phyloP scores from a whole-genome alignment of 2,329 filamentous ascomycete genomes.

The Clarireedia monteithiana region DNA sequence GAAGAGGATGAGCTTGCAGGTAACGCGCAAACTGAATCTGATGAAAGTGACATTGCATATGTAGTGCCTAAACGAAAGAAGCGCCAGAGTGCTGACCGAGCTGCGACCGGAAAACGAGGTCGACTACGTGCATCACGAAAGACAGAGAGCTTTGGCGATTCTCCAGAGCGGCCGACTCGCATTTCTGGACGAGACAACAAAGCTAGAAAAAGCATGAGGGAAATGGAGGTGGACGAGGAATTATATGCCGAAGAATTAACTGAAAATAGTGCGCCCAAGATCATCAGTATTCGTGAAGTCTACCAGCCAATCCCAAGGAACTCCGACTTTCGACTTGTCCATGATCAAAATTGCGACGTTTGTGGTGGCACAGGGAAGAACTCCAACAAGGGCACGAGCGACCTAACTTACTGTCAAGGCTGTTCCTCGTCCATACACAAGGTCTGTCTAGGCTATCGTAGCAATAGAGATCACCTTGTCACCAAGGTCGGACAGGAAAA shows the following conservation, averaged over 20 bases:
- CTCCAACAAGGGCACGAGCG: slow-evolving; percentile 47
- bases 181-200: slow-evolving; percentile 29
- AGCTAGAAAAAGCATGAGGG: slow-evolving; percentile 35
- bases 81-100: slow-evolving; percentile 2
- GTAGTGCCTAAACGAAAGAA: slow-evolving; percentile 31
- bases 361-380: slow-evolving; percentile 52
- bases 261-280: slow-evolving; percentile 40
- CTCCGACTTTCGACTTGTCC: slow-evolving; percentile 60
- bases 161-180: slow-evolving; percentile 23
- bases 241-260: slow-evolving; percentile 43
- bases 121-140: slow-evolving; percentile 7
- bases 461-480: slow-evolving; percentile 72
- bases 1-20: slow-evolving; percentile 21
- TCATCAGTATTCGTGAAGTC: slow-evolving; percentile 61
- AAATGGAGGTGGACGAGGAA: slow-evolving; percentile 41
- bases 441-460: slow-evolving; percentile 67
- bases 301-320: slow-evolving; percentile 57
- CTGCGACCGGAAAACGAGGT: slow-evolving; percentile 9
- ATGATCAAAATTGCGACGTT: slow-evolving; percentile 63
- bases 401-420: slow-evolving; percentile 82
- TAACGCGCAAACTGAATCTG: slow-evolving; percentile 17
- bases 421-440: slow-evolving; percentile 82
- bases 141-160: slow-evolving; percentile 12
- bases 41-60: slow-evolving; percentile 47
- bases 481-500: slow-evolving; percentile 72